Evolutionary conservation across 2,329 filamentous ascomycete genomes (phyloP).

Genomic region (Coleophoma cylindrospora): DNA sequence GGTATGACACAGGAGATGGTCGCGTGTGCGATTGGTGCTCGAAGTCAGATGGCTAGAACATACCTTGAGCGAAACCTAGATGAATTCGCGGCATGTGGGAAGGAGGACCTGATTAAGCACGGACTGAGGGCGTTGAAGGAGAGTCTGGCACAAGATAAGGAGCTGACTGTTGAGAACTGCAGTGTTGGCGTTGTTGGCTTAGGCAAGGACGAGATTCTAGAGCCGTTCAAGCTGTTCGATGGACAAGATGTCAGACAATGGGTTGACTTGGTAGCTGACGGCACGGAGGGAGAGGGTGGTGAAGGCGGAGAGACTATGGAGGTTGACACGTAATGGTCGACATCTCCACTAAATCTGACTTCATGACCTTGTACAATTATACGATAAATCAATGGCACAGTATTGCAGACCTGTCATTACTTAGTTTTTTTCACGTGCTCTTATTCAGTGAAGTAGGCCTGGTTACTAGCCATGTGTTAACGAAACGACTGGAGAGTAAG

Average conservation of each 20-base stretch:
- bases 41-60: constrained; percentile 95
- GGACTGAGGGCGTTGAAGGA: constrained; percentile 90
- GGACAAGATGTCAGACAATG: constrained; percentile 81
- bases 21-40: constrained; percentile 91
- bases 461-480: too few species aligned
- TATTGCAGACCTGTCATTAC: too few species aligned
- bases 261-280: constrained; percentile 68
- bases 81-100: constrained; percentile 66
- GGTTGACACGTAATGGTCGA: constrained; percentile 30
- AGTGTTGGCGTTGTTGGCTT: constrained; percentile 80
- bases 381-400: background rate
- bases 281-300: constrained; percentile 41
- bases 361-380: background rate
- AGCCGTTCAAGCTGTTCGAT: constrained; percentile 88
- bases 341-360: background rate
- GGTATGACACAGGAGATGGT: constrained; percentile 97
- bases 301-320: constrained; percentile 40
- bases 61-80: constrained; percentile 93
- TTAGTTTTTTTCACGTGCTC: too few species aligned
- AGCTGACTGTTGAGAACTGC: constrained; percentile 95
- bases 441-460: too few species aligned
- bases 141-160: constrained; percentile 93
- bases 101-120: constrained; percentile 87
- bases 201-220: constrained; percentile 48
- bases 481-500: too few species aligned